Evolutionary conservation across 176 grass and related monocot species (phyloP), one percentile per base, ranked within the genome.

Genomic region (Phragmites australis): DNA sequence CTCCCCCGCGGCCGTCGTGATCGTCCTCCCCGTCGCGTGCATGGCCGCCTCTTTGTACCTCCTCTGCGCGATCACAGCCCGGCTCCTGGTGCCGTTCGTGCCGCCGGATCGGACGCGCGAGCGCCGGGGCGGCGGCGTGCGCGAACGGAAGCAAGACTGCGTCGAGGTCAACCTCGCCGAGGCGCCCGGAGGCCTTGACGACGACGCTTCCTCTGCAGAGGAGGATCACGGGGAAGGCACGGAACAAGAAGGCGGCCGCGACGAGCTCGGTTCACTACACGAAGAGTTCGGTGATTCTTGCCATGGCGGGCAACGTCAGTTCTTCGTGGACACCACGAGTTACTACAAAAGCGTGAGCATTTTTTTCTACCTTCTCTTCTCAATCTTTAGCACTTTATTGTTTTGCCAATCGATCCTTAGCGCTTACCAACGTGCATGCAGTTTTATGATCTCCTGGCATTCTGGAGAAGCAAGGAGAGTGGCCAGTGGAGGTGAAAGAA

Each of bases 401-500:
- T 1, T 59, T 22, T 39, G 0, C 0, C 21, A 41, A 19, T 34
- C 27, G 6, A 60, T 13, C 22, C 15, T 0, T 43, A 6, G 15
- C 21, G 16, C 73, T 75, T 58, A 44, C 15, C 5, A 9, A 32
- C 44, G 34, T 49, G 41, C 72, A 29, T 70, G 63, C 86, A 91
- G 85, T 91, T 91, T 37, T 77, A 81, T 27, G 81, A 91, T 66
- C 56, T 88, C 49, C 81, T 88, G 14, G 76, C 70, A 32, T 88
- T 82, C 79, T 88, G 81, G 85, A 88, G 81, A 77, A 77, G 64
- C 47, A 67, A 81, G 17, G 89, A 91, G 76, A 76, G 71, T 21
- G 8, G 41, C 74, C 6, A 21, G 15, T 10, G 54, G 9, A 25
- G 62, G 21, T 62, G 21, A 65, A 91, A 45, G 46, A 26, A 5